Conservation (phyloP, 345 rosid genomes). For the Melaleuca alternifolia region DNA sequence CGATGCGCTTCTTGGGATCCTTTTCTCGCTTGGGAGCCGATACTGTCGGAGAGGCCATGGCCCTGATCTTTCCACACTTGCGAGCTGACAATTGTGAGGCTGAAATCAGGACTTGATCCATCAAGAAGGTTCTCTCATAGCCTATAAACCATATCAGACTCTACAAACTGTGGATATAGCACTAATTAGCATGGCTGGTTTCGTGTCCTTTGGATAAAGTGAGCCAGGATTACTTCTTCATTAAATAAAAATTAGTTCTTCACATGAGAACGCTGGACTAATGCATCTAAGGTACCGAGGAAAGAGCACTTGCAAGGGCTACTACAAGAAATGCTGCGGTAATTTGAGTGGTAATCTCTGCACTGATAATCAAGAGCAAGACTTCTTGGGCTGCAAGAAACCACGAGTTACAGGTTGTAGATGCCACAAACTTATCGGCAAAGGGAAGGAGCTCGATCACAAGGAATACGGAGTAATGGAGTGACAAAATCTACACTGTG, state of each 20-base stretch:
- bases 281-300: neutral
- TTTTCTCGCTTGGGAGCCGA: slow-evolving; percentile 45
- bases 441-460: neutral
- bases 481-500: neutral
- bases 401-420: neutral
- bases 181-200: neutral
- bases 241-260: neutral
- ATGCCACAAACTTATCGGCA: neutral
- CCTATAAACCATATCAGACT: neutral
- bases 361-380: neutral
- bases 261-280: neutral
- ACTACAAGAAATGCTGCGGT: neutral
- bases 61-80: slow-evolving; percentile 20
- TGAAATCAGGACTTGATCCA: neutral
- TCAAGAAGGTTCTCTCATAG: neutral
- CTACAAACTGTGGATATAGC: neutral
- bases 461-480: neutral
- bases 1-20: slow-evolving; percentile 43
- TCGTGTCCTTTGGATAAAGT: neutral
- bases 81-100: slow-evolving; percentile 9
- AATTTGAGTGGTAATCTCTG: neutral
- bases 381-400: neutral
- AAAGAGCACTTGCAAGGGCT: neutral
- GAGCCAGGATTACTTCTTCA: neutral
- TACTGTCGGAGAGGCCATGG: slow-evolving; percentile 29